Conservation (phyloP, 331 rosid species). For the Erythrophleum ivorense region DNA sequence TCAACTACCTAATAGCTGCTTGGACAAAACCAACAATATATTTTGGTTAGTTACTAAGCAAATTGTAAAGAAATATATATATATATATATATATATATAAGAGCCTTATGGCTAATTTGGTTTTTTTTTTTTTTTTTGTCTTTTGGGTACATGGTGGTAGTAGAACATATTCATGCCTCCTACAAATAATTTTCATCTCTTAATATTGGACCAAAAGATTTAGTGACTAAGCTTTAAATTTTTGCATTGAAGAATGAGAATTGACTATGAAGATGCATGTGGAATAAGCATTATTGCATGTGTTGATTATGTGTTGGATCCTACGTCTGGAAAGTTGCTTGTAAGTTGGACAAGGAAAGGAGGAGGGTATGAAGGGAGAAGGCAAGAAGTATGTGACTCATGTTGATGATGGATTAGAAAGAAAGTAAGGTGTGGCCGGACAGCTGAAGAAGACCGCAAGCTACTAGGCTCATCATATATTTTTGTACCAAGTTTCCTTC, state of each 20-base stretch:
- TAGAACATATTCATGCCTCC: no score
- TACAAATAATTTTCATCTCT: not conserved
- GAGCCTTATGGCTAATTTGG: no score
- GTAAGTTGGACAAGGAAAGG: constrained; percentile 53
- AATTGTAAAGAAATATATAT: no score
- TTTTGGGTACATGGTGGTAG: no score
- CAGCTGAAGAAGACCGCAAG: constrained; percentile 44
- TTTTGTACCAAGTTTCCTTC: constrained; percentile 48
- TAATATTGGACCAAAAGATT: not conserved
- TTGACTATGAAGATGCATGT: constrained; percentile 51
- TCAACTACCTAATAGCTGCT: no score
- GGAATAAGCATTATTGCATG: constrained; percentile 34
- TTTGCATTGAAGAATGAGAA: constrained; percentile 44
- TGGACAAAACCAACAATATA: no score
- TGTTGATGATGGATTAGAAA: constrained; percentile 54
- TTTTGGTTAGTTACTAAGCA: no score
- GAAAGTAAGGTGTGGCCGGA: constrained; percentile 59
- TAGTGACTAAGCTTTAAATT: constrained; percentile 35
- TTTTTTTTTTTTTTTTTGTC: no score
- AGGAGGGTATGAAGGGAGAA: constrained; percentile 42
- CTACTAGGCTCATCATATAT: constrained; percentile 51
- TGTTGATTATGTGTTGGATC: not conserved
- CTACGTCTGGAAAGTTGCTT: constrained; percentile 58
- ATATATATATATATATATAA: no score
- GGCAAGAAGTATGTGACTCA: constrained; percentile 37